phyloP scores from a whole-genome alignment of 2,329 filamentous ascomycete species.

The Dothistroma septosporum region DNA sequence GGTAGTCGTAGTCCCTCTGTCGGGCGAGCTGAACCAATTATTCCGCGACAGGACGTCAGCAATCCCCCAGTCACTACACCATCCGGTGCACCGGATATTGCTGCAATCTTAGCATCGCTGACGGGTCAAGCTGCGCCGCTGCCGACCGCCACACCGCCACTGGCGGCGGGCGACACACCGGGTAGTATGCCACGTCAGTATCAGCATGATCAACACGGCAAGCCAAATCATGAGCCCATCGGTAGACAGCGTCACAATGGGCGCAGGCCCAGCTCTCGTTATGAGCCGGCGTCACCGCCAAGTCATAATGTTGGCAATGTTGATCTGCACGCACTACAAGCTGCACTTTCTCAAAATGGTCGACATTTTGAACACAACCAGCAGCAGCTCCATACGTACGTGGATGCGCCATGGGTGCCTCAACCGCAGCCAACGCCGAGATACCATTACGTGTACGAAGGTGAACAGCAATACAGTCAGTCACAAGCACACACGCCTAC shows the following conservation, averaged over 20 bases:
- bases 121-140: conserved; percentile 16
- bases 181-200: conserved; percentile 15
- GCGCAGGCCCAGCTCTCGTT: conserved; percentile 15
- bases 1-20: conserved; percentile 23
- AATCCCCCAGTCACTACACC: conserved; percentile 5
- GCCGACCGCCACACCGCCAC: conserved; percentile 16
- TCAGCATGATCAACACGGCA: conserved; percentile 7
- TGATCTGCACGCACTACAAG: conserved; percentile 10
- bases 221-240: conserved; percentile 3
- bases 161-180: conserved; percentile 12
- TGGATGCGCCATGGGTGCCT: conserved; percentile 14
- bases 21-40: conserved; percentile 16
- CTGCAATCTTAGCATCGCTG: conserved; percentile 29
- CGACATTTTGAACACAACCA: conserved; percentile 25
- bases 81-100: conserved; percentile 25
- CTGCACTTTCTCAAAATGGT: conserved; percentile 18
- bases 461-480: conserved; percentile 21
- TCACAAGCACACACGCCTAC: conserved; percentile 11
- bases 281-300: conserved; percentile 12
- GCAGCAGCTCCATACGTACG: conserved; percentile 16
- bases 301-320: conserved; percentile 3
- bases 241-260: conserved; percentile 7
- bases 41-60: not conserved
- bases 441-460: conserved; percentile 26
- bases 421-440: conserved; percentile 20